Conservation (phyloP, 441 rosid species). For the Gossypium lobatum region DNA sequence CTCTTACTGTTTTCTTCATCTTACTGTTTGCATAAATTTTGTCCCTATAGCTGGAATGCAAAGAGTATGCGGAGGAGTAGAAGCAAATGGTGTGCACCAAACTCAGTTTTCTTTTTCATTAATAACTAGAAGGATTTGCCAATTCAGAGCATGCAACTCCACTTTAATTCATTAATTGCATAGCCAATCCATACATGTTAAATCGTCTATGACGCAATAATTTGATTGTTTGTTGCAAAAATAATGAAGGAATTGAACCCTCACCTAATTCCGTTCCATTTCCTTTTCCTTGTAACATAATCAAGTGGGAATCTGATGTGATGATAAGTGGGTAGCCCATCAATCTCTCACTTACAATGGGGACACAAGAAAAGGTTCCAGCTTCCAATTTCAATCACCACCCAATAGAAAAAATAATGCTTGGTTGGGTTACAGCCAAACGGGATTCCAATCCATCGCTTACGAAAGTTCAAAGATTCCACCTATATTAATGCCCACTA, state of each 20-base stretch:
- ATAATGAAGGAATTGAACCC: background rate
- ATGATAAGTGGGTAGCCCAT: constrained; percentile 13
- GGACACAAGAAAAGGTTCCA: constrained; percentile 17
- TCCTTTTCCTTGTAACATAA: background rate
- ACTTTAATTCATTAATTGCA: background rate
- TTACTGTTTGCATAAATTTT: too few species aligned
- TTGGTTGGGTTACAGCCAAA: constrained; percentile 2
- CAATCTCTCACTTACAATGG: constrained; percentile 10
- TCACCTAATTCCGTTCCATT: background rate
- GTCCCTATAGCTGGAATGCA: background rate
- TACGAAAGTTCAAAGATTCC: constrained; percentile 12
- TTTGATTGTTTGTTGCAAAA: background rate
- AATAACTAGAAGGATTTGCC: background rate
- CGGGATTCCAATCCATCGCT: constrained; percentile 14
- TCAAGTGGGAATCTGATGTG: background rate
- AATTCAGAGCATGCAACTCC: background rate
- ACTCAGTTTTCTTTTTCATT: background rate
- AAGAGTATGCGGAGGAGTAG: background rate
- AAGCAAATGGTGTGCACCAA: background rate
- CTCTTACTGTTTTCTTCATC: too few species aligned
- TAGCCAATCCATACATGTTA: background rate
- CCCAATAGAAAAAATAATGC: background rate
- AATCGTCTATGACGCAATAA: background rate
- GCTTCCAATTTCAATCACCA: constrained; percentile 32
- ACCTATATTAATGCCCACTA: background rate